These are phyloP conservation scores for Pouteria glomerata DNA, from an alignment of 148 eudicot species.

Conservation along the genomic window DNA sequence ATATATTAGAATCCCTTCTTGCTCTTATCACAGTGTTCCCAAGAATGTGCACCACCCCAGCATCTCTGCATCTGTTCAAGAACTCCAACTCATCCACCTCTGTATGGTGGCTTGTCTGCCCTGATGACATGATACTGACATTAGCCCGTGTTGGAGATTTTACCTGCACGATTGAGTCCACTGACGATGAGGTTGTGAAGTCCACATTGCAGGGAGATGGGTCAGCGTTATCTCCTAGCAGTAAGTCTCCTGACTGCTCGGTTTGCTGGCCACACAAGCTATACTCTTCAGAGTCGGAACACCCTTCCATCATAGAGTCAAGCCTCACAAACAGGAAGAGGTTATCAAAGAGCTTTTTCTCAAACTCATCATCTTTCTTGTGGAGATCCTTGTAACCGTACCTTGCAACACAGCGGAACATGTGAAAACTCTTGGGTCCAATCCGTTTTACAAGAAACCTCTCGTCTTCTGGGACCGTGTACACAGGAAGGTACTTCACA, in stretches of 20 bases:
- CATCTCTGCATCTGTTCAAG: constrained; percentile 64
- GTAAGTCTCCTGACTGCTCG: constrained; percentile 34
- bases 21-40: constrained; percentile 87
- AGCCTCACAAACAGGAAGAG: constrained; percentile 77
- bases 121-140: constrained; percentile 37
- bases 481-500: constrained; percentile 92
- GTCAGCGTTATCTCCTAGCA: constrained; percentile 23
- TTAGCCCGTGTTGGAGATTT: constrained; percentile 29
- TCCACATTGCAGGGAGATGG: constrained; percentile 18
- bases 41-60: constrained; percentile 92
- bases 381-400: constrained; percentile 95
- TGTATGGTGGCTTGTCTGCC: constrained; percentile 49
- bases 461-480: constrained; percentile 93
- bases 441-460: constrained; percentile 86
- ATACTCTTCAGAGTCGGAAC: constrained; percentile 87
- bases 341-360: constrained; percentile 72
- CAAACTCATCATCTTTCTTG: constrained; percentile 88
- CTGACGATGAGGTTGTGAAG: constrained; percentile 48
- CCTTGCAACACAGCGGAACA: constrained; percentile 95
- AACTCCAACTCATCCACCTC: constrained; percentile 78
- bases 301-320: constrained; percentile 96
- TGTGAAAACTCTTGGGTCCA: constrained; percentile 92
- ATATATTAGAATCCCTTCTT: constrained; percentile 54
- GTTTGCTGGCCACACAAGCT: constrained; percentile 80
- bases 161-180: constrained; percentile 64